Evolutionary conservation across 345 rosid species (phyloP).

Genomic region (Anacardium occidentale): DNA sequence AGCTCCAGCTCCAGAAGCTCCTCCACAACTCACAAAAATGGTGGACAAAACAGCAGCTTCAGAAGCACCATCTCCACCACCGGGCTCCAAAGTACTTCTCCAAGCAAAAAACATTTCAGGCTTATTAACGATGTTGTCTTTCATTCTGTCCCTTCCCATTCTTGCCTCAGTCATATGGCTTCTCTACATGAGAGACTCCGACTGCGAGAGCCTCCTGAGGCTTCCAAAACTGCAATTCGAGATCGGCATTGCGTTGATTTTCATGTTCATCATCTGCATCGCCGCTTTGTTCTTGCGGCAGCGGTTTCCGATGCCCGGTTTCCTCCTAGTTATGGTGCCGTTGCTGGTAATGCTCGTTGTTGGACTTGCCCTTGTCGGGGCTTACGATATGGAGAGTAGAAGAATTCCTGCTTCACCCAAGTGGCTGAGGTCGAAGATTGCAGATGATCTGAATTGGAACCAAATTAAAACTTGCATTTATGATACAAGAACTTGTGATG

Average conservation of each 20-base stretch:
- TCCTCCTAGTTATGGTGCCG: constrained; percentile 51
- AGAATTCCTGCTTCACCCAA: constrained; percentile 48
- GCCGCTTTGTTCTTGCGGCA: constrained; percentile 37
- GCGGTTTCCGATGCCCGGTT: constrained; percentile 46
- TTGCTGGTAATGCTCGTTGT: constrained; percentile 50
- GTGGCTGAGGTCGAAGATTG: constrained; percentile 57
- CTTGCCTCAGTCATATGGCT: constrained; percentile 61
- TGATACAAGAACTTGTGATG: constrained; percentile 44
- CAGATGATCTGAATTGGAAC: constrained; percentile 45
- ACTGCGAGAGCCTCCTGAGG: constrained; percentile 60
- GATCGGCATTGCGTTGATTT: constrained; percentile 45
- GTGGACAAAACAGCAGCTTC: not conserved
- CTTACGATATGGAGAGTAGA: constrained; percentile 47
- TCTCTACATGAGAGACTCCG: constrained; percentile 67
- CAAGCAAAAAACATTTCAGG: constrained; percentile 34
- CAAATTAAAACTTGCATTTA: constrained; percentile 63
- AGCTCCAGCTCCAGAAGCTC: not conserved
- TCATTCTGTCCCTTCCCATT: constrained; percentile 62
- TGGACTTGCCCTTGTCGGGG: constrained; percentile 62
- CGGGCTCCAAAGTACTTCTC: not conserved
- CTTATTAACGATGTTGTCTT: constrained; percentile 37
- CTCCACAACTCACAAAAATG: constrained; percentile 7
- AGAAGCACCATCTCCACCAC: not conserved
- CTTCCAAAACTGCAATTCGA: constrained; percentile 54
- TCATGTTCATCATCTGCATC: constrained; percentile 48